Percentiles rank a stretch among this genome's conserved stretches.
phyloP scores from a whole-genome alignment of 768 basidiomycete genomes.

The Dioszegia aurantiaca region DNA sequence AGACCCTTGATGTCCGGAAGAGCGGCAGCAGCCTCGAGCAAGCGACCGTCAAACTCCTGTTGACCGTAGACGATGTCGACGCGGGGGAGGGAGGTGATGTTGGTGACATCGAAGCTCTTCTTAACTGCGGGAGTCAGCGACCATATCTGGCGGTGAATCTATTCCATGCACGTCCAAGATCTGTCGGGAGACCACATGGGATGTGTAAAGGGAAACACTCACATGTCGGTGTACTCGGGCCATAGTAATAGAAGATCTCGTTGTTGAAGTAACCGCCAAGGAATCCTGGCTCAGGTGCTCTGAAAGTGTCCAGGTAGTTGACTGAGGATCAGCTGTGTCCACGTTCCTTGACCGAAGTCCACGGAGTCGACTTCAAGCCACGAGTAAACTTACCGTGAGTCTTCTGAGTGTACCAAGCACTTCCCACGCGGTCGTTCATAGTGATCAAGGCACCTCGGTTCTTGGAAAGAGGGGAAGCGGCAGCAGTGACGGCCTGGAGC shows the following conservation, averaged over 20 bases:
- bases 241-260: constrained; percentile 23
- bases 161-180: too few relatives aligned
- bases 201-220: too few relatives aligned
- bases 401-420: constrained; percentile 43
- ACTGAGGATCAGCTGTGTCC: constrained; percentile 1
- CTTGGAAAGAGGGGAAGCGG: constrained; percentile 16
- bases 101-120: constrained; percentile 50
- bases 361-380: too few relatives aligned
- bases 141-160: neutral
- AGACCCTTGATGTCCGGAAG: constrained; percentile 20
- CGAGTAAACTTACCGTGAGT: constrained; percentile 19
- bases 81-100: constrained; percentile 19
- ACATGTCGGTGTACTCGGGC: constrained; percentile 18
- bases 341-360: too few relatives aligned
- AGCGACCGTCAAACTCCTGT: constrained; percentile 14
- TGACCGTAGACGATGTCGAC: constrained; percentile 26
- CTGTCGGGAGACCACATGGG: too few relatives aligned
- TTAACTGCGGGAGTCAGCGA: constrained; percentile 23
- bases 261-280: constrained; percentile 26
- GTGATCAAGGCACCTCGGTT: constrained; percentile 40
- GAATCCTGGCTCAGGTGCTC: constrained; percentile 39
- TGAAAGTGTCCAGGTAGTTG: constrained; percentile 45
- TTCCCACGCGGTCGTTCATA: constrained; percentile 48
- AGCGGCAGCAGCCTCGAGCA: constrained; percentile 10
- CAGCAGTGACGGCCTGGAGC: constrained; percentile 35